These are phyloP conservation scores for Oldenlandia corymbosa DNA, from an alignment of 257 asterid genomes.

Conservation along the genomic window DNA sequence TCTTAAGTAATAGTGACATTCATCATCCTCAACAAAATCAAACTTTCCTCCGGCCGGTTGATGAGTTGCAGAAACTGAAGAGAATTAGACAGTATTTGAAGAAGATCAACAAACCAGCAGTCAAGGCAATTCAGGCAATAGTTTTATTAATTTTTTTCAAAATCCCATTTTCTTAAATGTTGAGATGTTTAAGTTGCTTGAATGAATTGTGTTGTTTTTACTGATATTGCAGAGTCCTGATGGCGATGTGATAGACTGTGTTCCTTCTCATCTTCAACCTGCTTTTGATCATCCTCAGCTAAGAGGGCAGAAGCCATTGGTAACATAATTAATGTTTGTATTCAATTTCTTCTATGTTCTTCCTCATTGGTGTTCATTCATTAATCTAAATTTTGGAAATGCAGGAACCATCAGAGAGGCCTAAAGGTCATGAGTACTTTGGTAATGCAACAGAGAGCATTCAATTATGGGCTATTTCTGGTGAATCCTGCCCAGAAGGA, in stretches of 20 bases:
- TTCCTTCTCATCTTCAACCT: conserved; percentile 81
- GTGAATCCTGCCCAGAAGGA: conserved; percentile 75
- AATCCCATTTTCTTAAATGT: too few species aligned
- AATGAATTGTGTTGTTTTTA: neutral
- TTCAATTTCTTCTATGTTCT: neutral
- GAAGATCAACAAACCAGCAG: conserved; percentile 73
- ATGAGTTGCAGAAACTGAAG: conserved; percentile 42
- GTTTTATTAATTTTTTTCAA: neutral
- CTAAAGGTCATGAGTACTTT: conserved; percentile 40
- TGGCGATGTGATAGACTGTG: conserved; percentile 82
- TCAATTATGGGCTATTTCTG: conserved; percentile 59
- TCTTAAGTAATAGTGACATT: conserved; percentile 13
- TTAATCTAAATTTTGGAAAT: conserved; percentile 17
- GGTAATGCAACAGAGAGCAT: conserved; percentile 30
- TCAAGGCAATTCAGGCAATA: conserved; percentile 67
- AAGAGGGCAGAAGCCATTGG: conserved; percentile 89
- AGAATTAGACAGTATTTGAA: conserved; percentile 48
- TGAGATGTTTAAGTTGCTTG: too few species aligned
- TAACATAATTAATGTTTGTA: conserved; percentile 16
- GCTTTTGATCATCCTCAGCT: conserved; percentile 93
- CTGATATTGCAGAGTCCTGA: conserved; percentile 61
- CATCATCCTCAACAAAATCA: too few species aligned
- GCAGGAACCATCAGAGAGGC: conserved; percentile 84
- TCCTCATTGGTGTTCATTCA: too few species aligned
- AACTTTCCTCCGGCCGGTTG: conserved; percentile 52